phyloP scores from a whole-genome alignment of 1,284 basidiomycete genomes.

The Rugosomyces carneus region DNA sequence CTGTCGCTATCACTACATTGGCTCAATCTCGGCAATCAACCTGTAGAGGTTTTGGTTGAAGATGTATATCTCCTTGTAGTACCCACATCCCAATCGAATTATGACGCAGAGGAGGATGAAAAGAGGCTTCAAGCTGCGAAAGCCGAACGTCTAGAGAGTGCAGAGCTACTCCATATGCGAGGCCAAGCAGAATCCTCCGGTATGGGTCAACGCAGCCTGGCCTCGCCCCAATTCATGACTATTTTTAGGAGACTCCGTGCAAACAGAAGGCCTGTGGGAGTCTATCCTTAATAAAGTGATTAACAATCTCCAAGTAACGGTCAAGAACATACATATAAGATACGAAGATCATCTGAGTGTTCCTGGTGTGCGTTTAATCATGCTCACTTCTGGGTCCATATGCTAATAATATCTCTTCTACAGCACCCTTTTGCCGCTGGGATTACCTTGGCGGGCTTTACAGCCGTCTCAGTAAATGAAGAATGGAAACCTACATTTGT shows the following conservation, averaged over 20 bases:
- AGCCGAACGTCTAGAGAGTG: constrained; percentile 83
- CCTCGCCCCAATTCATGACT: neutral
- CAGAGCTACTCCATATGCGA: constrained; percentile 79
- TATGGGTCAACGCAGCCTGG: constrained; percentile 18
- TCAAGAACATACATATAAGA: constrained; percentile 92
- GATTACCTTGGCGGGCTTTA: constrained; percentile 87
- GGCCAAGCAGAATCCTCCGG: constrained; percentile 54
- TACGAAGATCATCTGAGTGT: constrained; percentile 96
- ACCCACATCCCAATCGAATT: constrained; percentile 67
- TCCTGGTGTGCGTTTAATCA: constrained; percentile 61
- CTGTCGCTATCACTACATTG: constrained; percentile 94
- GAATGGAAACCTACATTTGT: constrained; percentile 95
- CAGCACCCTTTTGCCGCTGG: constrained; percentile 95
- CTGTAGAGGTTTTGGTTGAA: constrained; percentile 89
- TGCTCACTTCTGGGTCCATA: neutral
- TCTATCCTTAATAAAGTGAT: constrained; percentile 89
- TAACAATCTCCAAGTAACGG: constrained; percentile 94
- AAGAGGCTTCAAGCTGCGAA: constrained; percentile 80
- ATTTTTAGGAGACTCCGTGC: constrained; percentile 54
- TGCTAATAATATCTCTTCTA: constrained; percentile 5
- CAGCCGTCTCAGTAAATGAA: constrained; percentile 89
- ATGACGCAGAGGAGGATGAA: constrained; percentile 85
- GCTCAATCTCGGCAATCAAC: constrained; percentile 91
- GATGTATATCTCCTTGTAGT: constrained; percentile 95
- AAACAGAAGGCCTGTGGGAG: constrained; percentile 77